Evolutionary conservation across 768 basidiomycete species (phyloP).

Genomic region (Tricholoma bakamatsutake): DNA sequence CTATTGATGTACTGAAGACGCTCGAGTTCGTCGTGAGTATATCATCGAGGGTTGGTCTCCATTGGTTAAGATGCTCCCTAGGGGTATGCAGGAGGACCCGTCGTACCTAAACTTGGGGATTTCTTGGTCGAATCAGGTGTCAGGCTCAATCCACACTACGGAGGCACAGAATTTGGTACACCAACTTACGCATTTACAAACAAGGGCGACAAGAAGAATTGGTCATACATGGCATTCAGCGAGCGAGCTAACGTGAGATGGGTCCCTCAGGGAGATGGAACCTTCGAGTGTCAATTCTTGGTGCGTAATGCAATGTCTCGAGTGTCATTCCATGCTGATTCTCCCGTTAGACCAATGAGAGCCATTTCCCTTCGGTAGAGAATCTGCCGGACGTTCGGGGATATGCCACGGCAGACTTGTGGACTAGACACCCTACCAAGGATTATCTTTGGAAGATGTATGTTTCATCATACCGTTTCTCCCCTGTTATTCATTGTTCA

Average conservation of each 20-base stretch:
- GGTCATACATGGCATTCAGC: slow-evolving; percentile 11
- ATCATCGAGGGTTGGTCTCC: not conserved
- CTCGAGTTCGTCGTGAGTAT: slow-evolving; percentile 8
- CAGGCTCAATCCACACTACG: slow-evolving; percentile 7
- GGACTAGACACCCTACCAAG: slow-evolving; percentile 36
- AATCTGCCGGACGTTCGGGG: slow-evolving; percentile 32
- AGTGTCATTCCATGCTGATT: not conserved
- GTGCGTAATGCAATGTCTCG: slow-evolving; percentile 15
- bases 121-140: slow-evolving; percentile 8
- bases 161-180: slow-evolving; percentile 14
- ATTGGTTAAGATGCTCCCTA: not conserved
- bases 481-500: not conserved
- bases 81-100: slow-evolving; percentile 12
- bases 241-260: slow-evolving; percentile 19
- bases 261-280: slow-evolving; percentile 24
- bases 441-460: slow-evolving; percentile 40
- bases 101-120: slow-evolving; percentile 9
- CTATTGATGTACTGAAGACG: slow-evolving; percentile 13
- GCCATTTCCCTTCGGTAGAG: slow-evolving; percentile 22
- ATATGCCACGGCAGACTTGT: slow-evolving; percentile 40
- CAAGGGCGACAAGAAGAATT: slow-evolving; percentile 13
- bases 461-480: not conserved
- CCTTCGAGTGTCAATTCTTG: slow-evolving; percentile 30
- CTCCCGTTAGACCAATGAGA: slow-evolving; percentile 18
- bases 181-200: slow-evolving; percentile 2